A percentile compares a stretch with the other conserved stretches of the same genome.
These are phyloP conservation scores for Microstegium vimineum DNA, from an alignment of 176 grass and related monocot genomes.

Conservation along the genomic window DNA sequence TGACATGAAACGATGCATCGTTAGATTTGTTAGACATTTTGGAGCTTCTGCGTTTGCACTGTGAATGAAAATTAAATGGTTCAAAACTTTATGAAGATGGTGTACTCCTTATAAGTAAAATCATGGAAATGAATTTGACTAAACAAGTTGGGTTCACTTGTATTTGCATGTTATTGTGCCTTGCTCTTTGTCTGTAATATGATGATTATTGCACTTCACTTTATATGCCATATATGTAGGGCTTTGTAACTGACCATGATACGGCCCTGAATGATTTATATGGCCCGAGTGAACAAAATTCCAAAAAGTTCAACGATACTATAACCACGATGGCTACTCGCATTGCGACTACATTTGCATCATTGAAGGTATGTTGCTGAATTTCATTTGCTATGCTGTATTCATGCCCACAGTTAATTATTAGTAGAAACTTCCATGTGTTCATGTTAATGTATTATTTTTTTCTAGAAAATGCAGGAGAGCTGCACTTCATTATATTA, in stretches of 20 bases:
- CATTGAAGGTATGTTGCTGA: constrained; percentile 61
- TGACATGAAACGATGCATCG: not conserved
- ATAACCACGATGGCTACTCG: constrained; percentile 77
- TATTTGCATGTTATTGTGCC: not conserved
- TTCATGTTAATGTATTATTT: not conserved
- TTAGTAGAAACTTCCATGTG: not conserved
- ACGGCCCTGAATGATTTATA: constrained; percentile 73
- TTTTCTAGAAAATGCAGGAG: too few relatives aligned
- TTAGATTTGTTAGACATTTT: not conserved
- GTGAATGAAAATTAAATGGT: constrained; percentile 9
- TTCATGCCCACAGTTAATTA: not conserved
- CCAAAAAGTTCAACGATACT: constrained; percentile 61
- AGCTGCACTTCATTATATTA: too few relatives aligned
- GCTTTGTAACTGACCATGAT: constrained; percentile 91
- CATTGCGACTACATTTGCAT: constrained; percentile 84
- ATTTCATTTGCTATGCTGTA: constrained; percentile 21
- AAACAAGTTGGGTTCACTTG: not conserved
- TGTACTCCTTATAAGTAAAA: constrained; percentile 4
- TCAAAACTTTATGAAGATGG: constrained; percentile 5
- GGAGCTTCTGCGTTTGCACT: constrained; percentile 13
- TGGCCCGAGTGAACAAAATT: constrained; percentile 49
- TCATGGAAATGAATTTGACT: not conserved
- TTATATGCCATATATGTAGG: constrained; percentile 42
- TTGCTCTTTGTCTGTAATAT: not conserved
- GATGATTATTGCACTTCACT: constrained; percentile 5